A percentile compares a stretch with the other conserved stretches of the same genome.
Conservation (phyloP, 2,329 filamentous ascomycete genomes). For the Epichloe uncinata region DNA sequence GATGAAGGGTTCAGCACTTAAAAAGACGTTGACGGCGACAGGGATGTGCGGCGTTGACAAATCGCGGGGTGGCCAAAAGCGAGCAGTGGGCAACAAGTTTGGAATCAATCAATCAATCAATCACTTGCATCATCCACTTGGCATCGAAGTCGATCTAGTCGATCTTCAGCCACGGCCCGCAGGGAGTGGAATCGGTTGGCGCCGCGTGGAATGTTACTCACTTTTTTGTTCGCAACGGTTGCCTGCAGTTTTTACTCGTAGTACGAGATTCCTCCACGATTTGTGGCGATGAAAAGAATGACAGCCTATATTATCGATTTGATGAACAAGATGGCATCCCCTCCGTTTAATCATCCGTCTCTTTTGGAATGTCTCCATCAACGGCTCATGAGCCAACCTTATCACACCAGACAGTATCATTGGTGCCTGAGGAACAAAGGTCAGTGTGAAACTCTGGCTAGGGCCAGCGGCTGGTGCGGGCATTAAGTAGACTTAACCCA, state of each 20-base stretch:
- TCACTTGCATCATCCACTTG: not conserved
- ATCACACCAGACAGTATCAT: not conserved
- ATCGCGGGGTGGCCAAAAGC: conserved; percentile 5
- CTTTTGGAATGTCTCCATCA: not conserved
- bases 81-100: not conserved
- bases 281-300: too few relatives aligned
- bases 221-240: not conserved
- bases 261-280: too few relatives aligned
- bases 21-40: not conserved
- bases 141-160: conserved; percentile 9
- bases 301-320: too few relatives aligned
- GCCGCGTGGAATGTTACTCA: not conserved
- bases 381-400: not conserved
- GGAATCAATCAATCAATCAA: conserved; percentile 8
- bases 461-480: not conserved
- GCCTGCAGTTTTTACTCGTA: not conserved
- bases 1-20: not conserved
- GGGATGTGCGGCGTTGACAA: not conserved
- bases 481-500: conserved; percentile 1
- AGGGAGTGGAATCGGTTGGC: not conserved
- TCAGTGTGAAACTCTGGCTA: not conserved
- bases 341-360: too few relatives aligned
- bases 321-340: too few relatives aligned
- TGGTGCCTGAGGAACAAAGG: conserved; percentile 7
- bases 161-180: conserved; percentile 1